phyloP scores from a whole-genome alignment of 2,329 filamentous ascomycete genomes.

The Thermochaetoides dissita region DNA sequence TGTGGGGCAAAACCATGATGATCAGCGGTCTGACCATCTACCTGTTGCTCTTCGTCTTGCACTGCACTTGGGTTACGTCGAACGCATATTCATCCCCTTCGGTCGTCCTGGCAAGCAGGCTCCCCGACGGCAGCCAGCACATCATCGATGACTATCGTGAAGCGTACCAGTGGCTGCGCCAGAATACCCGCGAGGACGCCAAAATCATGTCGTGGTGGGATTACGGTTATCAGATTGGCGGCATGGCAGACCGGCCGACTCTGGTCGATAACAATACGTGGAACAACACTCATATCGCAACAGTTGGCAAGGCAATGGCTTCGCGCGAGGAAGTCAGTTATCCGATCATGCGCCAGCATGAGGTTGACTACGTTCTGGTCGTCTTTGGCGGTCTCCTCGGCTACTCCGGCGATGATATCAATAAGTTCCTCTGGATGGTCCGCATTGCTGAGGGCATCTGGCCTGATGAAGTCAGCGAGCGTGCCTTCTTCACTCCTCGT shows the following conservation, averaged over 20 bases:
- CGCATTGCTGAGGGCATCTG: constrained; percentile 97
- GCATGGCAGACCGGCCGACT: constrained; percentile 95
- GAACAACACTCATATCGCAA: constrained; percentile 99
- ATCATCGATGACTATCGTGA: constrained; percentile 99
- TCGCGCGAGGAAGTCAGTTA: constrained; percentile 96
- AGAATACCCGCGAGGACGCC: constrained; percentile 87
- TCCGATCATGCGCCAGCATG: constrained; percentile 93
- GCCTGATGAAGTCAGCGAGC: constrained; percentile 98
- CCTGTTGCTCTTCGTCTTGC: constrained; percentile 82
- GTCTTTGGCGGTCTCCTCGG: constrained; percentile 92
- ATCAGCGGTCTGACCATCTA: constrained; percentile 62
- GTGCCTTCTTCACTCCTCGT: constrained; percentile 83
- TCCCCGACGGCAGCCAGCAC: constrained; percentile 90
- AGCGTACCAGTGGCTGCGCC: constrained; percentile 97
- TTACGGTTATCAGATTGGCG: constrained; percentile 98
- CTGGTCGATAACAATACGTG: constrained; percentile 99
- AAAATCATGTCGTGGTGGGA: constrained; percentile 99
- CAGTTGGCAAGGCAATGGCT: constrained; percentile 97
- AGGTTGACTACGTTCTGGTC: constrained; percentile 96
- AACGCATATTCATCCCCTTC: constrained; percentile 98
- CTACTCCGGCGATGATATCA: constrained; percentile 97
- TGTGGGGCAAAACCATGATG: constrained; percentile 65
- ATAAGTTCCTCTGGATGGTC: constrained; percentile 99
- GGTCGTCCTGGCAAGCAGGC: constrained; percentile 79
- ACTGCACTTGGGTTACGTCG: constrained; percentile 98